These are phyloP conservation scores for Suillus alpinus DNA, from an alignment of 768 basidiomycete species.

Conservation along the genomic window DNA sequence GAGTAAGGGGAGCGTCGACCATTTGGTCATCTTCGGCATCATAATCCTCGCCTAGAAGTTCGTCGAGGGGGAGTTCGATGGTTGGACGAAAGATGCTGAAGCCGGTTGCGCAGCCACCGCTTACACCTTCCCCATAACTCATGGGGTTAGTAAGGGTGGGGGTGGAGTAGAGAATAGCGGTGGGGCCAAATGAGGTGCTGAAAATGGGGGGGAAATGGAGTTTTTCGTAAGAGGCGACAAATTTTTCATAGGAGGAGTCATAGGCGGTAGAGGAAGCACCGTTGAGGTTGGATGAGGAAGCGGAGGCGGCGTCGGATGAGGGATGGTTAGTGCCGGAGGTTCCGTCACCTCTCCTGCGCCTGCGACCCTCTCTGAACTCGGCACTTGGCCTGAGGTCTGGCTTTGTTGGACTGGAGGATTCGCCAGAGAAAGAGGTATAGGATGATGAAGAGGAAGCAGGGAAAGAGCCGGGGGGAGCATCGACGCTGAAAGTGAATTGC, in stretches of 20 bases:
- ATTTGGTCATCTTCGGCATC: not conserved
- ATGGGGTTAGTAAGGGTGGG: slow-evolving; percentile 65
- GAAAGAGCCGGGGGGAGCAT: slow-evolving; percentile 45
- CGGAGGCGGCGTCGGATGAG: slow-evolving; percentile 25
- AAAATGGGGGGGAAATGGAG: slow-evolving; percentile 65
- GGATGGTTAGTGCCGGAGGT: slow-evolving; percentile 13
- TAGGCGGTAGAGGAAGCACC: slow-evolving; percentile 2
- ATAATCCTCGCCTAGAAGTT: slow-evolving; percentile 48
- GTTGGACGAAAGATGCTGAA: slow-evolving; percentile 73
- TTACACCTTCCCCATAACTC: slow-evolving; percentile 78
- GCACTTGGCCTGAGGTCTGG: slow-evolving; percentile 65
- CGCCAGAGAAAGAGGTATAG: slow-evolving; percentile 3
- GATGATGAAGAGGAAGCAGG: slow-evolving; percentile 2
- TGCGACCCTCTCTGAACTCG: slow-evolving; percentile 54
- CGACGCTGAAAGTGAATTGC: slow-evolving; percentile 88
- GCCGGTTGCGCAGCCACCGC: slow-evolving; percentile 43
- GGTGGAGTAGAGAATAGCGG: slow-evolving; percentile 66
- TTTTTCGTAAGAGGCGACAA: not conserved
- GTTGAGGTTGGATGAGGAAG: slow-evolving; percentile 26
- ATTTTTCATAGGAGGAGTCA: slow-evolving; percentile 43
- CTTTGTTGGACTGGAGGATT: slow-evolving; percentile 43
- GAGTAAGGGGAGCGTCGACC: not conserved
- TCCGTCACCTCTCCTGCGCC: slow-evolving; percentile 33
- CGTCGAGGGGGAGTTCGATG: slow-evolving; percentile 84
- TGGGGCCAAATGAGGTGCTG: slow-evolving; percentile 71